A percentile compares a stretch with the other conserved stretches of the same genome.
These are phyloP conservation scores for Nannizzia gypsea DNA, from an alignment of 2,329 filamentous ascomycete species.

Conservation along the genomic window DNA sequence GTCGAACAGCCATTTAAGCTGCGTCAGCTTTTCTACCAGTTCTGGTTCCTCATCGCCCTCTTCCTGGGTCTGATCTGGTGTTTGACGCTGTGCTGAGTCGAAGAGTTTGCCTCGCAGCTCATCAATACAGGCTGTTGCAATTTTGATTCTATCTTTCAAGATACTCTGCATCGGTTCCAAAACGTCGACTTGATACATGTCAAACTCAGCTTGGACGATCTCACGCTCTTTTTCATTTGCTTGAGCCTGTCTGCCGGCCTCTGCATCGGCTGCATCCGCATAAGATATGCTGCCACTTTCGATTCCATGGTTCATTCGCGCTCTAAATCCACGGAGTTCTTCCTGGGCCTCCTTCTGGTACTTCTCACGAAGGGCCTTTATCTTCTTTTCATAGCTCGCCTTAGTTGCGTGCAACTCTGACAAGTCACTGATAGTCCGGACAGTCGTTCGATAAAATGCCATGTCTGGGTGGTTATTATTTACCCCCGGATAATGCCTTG, in stretches of 20 bases:
- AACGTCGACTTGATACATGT: slow-evolving; percentile 69
- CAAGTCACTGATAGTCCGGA: slow-evolving; percentile 63
- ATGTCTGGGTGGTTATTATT: slow-evolving; percentile 92
- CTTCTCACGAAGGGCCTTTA: slow-evolving; percentile 46
- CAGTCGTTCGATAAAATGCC: slow-evolving; percentile 59
- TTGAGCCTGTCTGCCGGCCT: slow-evolving; percentile 59
- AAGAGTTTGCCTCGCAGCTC: slow-evolving; percentile 61
- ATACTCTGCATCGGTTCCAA: slow-evolving; percentile 75
- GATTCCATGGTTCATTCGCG: slow-evolving; percentile 68
- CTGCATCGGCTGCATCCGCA: slow-evolving; percentile 68
- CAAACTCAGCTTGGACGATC: slow-evolving; percentile 67
- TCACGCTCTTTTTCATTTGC: slow-evolving; percentile 61
- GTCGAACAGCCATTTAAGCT: slow-evolving; percentile 96
- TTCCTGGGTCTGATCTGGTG: slow-evolving; percentile 77
- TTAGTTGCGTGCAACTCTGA: slow-evolving; percentile 60
- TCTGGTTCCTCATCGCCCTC: slow-evolving; percentile 94
- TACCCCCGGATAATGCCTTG: slow-evolving; percentile 85
- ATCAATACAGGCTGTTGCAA: slow-evolving; percentile 65
- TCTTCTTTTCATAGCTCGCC: slow-evolving; percentile 33
- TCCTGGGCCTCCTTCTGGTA: slow-evolving; percentile 43
- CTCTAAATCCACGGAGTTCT: slow-evolving; percentile 54
- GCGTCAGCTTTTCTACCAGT: slow-evolving; percentile 81
- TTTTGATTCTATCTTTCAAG: slow-evolving; percentile 60
- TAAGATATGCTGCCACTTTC: slow-evolving; percentile 67
- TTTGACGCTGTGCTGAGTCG: slow-evolving; percentile 54